phyloP scores from a whole-genome alignment of 2,329 filamentous ascomycete genomes.

The Tolypocladium guangdongense region DNA sequence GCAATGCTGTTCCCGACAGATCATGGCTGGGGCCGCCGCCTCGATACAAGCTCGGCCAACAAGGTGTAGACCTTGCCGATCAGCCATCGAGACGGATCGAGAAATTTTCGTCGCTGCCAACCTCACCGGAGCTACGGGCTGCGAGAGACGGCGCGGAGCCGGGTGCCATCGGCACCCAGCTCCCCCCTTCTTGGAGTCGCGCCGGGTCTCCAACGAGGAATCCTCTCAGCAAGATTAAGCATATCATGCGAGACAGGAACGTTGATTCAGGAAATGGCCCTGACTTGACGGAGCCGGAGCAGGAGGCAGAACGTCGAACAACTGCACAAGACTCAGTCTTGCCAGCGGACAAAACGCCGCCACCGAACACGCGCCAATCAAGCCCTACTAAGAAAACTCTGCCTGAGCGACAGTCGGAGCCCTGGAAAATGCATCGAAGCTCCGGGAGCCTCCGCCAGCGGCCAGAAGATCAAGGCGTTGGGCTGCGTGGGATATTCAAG shows the following conservation, averaged over 20 bases:
- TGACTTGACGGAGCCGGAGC: conserved; percentile 18
- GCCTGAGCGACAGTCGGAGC: conserved; percentile 11
- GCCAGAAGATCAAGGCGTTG: conserved; percentile 18
- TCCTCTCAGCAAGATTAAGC: conserved; percentile 43
- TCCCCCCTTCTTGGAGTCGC: conserved; percentile 53
- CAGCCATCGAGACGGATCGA: conserved; percentile 29
- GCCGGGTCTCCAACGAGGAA: conserved; percentile 53
- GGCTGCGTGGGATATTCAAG: conserved; percentile 61
- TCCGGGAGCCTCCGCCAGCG: conserved; percentile 36
- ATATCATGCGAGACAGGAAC: conserved; percentile 44
- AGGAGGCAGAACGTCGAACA: conserved; percentile 16
- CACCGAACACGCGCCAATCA: conserved; percentile 3
- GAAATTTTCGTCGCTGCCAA: conserved; percentile 33
- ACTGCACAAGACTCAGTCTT: conserved; percentile 16
- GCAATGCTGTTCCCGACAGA: conserved; percentile 13
- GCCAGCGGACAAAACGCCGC: conserved; percentile 11
- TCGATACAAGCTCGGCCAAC: conserved; percentile 19
- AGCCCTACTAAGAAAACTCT: conserved; percentile 22
- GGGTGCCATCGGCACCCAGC: conserved; percentile 49
- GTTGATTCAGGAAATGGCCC: conserved; percentile 29
- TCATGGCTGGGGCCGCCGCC: conserved; percentile 10
- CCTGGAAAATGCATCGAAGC: conserved; percentile 28
- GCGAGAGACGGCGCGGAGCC: conserved; percentile 40
- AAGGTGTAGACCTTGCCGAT: conserved; percentile 37
- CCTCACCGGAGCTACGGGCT: conserved; percentile 41